Evolutionary conservation across 495 filamentous ascomycete genomes (phyloP), one percentile per base, ranked within the genome.

Genomic region (Entonaema liquescens): DNA sequence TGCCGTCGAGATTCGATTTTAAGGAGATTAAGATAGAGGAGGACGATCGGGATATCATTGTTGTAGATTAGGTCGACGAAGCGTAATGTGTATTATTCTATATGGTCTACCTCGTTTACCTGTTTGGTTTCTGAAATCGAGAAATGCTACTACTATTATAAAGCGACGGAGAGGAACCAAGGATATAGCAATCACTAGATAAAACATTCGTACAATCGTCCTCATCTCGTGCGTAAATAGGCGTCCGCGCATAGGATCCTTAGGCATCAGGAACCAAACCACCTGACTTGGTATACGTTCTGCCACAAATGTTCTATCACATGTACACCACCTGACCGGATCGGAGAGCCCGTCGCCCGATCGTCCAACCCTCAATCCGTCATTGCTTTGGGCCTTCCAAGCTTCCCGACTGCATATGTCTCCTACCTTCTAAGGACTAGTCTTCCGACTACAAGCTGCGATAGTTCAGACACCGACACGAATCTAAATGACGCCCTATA

Each of bases 1-100:
- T 96, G 53, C 83, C 79, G 21, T 54, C 61, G 15, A 63, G 65
- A 26, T 47, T 54, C 42, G 40, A 67, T 35, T 65, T 28, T 47
- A 62, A 55, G 26, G 72, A 70, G 58, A 67, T 67, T 59, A 72
- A 73, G 19, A 15, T 38, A 44, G 74, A 71, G 54, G 71, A 72
- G 36, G 70, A 59, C 17, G 67, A 54, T 47, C 52, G 35, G 21
- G 59, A 63, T 59, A 33, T 63, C 15, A 19, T 59, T 17, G 36
- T 59, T 42, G 28, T 58, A 7, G 63, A 72, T 36, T 23, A 60
- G 38, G 13, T 7, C 4, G 54, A 28, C 6, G 47, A 5, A 15
- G 33, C 13, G 2, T 63, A 23, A 29, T 2, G n/a, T n/a, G n/a
- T n/a, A n/a, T 55, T 40, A 38, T 8, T 1, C 5, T 38, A 19